A percentile compares a stretch with the other conserved stretches of the same genome.
These are phyloP conservation scores for Aspergillus phoenicis DNA, from an alignment of 2,329 filamentous ascomycete genomes.

Conservation along the genomic window DNA sequence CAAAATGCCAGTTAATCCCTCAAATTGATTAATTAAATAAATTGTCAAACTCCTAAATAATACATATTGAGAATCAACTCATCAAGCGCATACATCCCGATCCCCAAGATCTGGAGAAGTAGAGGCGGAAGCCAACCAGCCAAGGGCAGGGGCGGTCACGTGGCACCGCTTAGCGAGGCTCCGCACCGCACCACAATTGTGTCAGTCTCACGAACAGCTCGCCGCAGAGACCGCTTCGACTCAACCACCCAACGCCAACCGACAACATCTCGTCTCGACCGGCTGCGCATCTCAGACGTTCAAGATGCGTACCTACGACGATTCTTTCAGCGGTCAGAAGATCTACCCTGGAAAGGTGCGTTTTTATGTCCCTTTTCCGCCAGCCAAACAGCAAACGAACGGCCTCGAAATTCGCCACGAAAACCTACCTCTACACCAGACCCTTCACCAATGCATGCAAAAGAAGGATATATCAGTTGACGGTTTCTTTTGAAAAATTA, in stretches of 20 bases:
- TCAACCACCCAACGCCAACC: constrained; percentile 49
- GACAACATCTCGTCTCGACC: constrained; percentile 41
- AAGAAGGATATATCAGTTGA: background rate
- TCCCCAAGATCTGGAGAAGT: background rate
- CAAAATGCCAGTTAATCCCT: background rate
- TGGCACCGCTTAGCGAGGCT: constrained; percentile 49
- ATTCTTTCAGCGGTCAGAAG: constrained; percentile 75
- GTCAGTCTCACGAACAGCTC: constrained; percentile 37
- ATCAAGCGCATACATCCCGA: background rate
- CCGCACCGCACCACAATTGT: constrained; percentile 47
- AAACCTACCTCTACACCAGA: background rate
- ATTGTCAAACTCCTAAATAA: background rate
- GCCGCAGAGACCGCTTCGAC: constrained; percentile 45
- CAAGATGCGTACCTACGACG: constrained; percentile 77
- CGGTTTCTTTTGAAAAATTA: constrained; percentile 24
- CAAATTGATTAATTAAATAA: background rate
- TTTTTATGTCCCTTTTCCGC: constrained; percentile 28
- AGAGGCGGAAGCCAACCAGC: constrained; percentile 10
- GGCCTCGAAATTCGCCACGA: constrained; percentile 4
- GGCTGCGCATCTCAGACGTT: constrained; percentile 52
- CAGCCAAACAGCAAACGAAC: constrained; percentile 4
- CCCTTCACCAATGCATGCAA: background rate
- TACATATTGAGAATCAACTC: background rate
- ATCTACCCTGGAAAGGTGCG: constrained; percentile 80
- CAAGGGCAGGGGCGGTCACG: constrained; percentile 48